These are phyloP conservation scores for Parachaetomium inaequale DNA, from an alignment of 495 filamentous ascomycete genomes.

Conservation along the genomic window DNA sequence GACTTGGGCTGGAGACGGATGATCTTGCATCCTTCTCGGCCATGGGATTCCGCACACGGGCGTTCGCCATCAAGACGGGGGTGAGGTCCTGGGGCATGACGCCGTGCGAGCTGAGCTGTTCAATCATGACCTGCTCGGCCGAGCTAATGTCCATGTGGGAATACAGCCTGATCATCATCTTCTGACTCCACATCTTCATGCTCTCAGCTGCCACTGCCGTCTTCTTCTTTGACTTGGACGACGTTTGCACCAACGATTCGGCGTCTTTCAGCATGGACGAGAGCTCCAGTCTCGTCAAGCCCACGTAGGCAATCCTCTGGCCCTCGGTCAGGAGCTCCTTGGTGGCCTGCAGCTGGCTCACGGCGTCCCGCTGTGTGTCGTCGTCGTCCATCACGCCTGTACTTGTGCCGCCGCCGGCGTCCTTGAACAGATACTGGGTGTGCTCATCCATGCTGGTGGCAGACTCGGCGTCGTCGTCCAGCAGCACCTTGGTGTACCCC, in stretches of 20 bases:
- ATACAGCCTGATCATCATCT: slow-evolving; percentile 93
- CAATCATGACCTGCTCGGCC: slow-evolving; percentile 96
- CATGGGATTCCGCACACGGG: slow-evolving; percentile 90
- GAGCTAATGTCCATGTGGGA: slow-evolving; percentile 92
- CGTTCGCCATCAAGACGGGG: slow-evolving; percentile 84
- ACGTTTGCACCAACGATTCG: slow-evolving; percentile 52
- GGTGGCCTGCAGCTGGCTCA: slow-evolving; percentile 90
- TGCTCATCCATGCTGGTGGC: slow-evolving; percentile 97
- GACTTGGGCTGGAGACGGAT: slow-evolving; percentile 13
- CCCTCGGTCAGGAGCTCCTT: slow-evolving; percentile 94
- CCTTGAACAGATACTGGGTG: slow-evolving; percentile 90
- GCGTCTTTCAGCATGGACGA: slow-evolving; percentile 68
- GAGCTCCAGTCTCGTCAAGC: slow-evolving; percentile 75
- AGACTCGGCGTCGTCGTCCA: slow-evolving; percentile 92
- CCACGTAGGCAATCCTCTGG: slow-evolving; percentile 95
- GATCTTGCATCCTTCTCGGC: slow-evolving; percentile 31
- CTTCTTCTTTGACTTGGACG: slow-evolving; percentile 60
- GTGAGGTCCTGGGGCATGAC: slow-evolving; percentile 80
- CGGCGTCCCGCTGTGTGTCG: slow-evolving; percentile 76
- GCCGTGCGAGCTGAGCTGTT: slow-evolving; percentile 90
- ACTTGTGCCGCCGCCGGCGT: slow-evolving; percentile 46
- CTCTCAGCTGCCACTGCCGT: slow-evolving; percentile 65
- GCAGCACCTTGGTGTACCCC: slow-evolving; percentile 87
- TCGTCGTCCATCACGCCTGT: slow-evolving; percentile 63
- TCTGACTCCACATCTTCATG: slow-evolving; percentile 93